Base-by-base conservation (phyloP, 805 yeast genomes). In the Saccharomycopsis fodiens region DNA sequence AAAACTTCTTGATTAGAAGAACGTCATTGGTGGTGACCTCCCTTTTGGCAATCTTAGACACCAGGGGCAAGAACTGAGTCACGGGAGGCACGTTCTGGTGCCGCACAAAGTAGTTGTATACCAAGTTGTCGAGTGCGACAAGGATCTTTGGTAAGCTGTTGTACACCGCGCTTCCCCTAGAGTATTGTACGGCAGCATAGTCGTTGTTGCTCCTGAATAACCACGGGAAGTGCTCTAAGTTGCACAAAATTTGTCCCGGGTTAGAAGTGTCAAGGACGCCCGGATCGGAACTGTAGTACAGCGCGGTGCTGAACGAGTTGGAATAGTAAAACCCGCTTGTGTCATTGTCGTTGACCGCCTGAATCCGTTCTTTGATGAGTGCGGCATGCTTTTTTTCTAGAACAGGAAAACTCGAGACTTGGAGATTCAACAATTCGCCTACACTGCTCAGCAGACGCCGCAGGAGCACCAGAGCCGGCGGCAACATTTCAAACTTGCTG, bases 21-120 rank as follows among this genome's bases (percentile, higher is more conserved):
- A 47, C 29, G 23, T 47, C 51, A 7, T 10, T 8, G 15, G 39
- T 12, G 2, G 34, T 12, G n/a, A 41, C 46, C 13, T 35, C 15
- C 13, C 40, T 44, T 17, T 42, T 39, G 10, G 40, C 19, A 32
- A 31, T 13, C 27, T 31, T 39, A 7, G 22, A 31, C 16, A 47
- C 31, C 23, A 27, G 44, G 10, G 51, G 37, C 2, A 47, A 19
- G 27, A 46, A 44, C 13, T 39, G 15, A 23, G 16, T 37, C 3
- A 47, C 32, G 17, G n/a, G 27, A 7, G 51, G 51, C 3, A 39
- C 13, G 25, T 31, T 41, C 3, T 37, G 30, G 34, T 47, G 47
- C 22, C 25, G 39, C 3, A 32, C 19, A 23, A 43, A 47, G 31
- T 47, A 36, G 19, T 15, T 39, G 27, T 37, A 41, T 3, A 44